A percentile compares a stretch with the other conserved stretches of the same genome.
Conservation (phyloP, 164 flowering plant genomes). For the Liquidambar formosana region DNA sequence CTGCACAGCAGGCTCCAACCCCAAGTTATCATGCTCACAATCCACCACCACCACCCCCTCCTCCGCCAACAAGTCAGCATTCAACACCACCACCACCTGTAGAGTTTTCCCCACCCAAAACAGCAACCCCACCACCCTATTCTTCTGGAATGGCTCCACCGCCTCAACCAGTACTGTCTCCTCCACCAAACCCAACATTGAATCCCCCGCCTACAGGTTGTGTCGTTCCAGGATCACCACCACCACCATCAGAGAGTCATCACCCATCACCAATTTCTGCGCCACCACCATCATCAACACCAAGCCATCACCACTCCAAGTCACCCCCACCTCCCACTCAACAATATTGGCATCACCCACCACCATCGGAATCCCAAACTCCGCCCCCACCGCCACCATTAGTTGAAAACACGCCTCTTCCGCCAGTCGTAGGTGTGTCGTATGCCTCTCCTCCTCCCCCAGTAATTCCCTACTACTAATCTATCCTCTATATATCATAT, state of each 20-base stretch:
- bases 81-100: conserved; percentile 12
- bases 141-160: conserved; percentile 8
- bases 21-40: neutral
- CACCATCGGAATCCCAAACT: conserved; percentile 13
- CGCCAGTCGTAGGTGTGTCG: conserved; percentile 58
- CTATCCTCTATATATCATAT: neutral
- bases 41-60: no score
- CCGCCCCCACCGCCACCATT: conserved; percentile 30
- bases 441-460: conserved; percentile 81
- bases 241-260: conserved; percentile 24
- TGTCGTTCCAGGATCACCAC: conserved; percentile 6
- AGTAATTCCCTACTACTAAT: conserved; percentile 50
- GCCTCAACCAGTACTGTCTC: conserved; percentile 15
- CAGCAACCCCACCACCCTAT: neutral
- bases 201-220: conserved; percentile 22
- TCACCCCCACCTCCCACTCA: conserved; percentile 12
- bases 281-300: conserved; percentile 7
- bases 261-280: conserved; percentile 1
- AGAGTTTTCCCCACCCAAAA: neutral
- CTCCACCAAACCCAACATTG: conserved; percentile 9
- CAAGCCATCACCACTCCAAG: neutral
- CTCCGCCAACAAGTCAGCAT: neutral
- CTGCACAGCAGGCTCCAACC: conserved; percentile 7
- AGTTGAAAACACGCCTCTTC: conserved; percentile 33
- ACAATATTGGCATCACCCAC: conserved; percentile 14